phyloP scores from a whole-genome alignment of 2,329 filamentous ascomycete species.

The Cytospora paraplurivora region DNA sequence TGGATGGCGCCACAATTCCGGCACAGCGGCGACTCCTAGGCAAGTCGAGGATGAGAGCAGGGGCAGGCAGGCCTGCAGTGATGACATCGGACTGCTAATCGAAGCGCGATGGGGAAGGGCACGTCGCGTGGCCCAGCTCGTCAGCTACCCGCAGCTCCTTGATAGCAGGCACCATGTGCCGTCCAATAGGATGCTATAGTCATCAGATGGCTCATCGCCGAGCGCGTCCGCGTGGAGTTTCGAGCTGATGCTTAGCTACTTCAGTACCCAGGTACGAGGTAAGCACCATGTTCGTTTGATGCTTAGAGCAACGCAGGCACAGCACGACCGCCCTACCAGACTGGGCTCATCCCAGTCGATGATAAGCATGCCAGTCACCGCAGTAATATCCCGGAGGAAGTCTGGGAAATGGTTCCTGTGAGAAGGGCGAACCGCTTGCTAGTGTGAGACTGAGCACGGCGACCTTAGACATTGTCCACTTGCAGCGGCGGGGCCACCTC shows the following conservation, averaged over 20 bases:
- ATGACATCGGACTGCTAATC: conserved; percentile 17
- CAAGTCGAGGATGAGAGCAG: conserved; percentile 19
- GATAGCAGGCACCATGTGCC: conserved; percentile 31
- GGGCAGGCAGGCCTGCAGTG: conserved; percentile 11
- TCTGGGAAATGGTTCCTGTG: too few relatives aligned
- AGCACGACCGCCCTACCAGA: too few relatives aligned
- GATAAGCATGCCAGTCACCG: conserved; percentile 21
- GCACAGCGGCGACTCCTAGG: conserved; percentile 37
- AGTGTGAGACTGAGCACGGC: conserved; percentile 27
- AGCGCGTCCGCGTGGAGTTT: conserved; percentile 4
- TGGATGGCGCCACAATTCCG: conserved; percentile 50
- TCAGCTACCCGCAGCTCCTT: conserved; percentile 22
- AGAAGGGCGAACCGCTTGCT: conserved; percentile 8
- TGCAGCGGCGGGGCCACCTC: conserved; percentile 19
- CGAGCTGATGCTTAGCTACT: conserved; percentile 30
- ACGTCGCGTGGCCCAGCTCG: conserved; percentile 33
- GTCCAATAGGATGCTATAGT: conserved; percentile 32
- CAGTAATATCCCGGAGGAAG: conserved; percentile 15
- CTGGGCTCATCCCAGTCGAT: too few relatives aligned
- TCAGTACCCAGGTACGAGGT: too few relatives aligned
- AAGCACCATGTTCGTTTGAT: conserved; percentile 34
- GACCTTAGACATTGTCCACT: conserved; percentile 28
- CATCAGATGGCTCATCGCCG: conserved; percentile 26
- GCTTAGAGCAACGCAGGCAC: conserved; percentile 15
- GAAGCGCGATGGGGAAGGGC: conserved; percentile 16